phyloP scores from a whole-genome alignment of 1,139 yeast species.

The Geotrichum klebahnii region DNA sequence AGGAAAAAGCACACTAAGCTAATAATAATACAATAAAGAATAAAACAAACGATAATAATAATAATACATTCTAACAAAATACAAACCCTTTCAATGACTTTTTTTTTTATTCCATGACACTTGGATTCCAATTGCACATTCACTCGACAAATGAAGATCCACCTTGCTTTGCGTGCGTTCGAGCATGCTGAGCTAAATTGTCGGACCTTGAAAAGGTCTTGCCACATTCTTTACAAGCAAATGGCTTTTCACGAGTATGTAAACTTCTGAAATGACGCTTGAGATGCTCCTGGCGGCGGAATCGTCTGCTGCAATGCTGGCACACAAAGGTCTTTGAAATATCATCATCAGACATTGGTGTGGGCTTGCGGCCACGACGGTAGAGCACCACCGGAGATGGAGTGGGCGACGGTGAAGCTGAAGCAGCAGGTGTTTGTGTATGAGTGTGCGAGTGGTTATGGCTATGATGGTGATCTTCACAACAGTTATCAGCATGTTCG shows the following conservation, averaged over 20 bases:
- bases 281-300: constrained; percentile 74
- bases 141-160: too few relatives aligned
- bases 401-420: neutral
- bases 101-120: too few relatives aligned
- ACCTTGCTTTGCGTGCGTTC: constrained; percentile 50
- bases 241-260: constrained; percentile 68
- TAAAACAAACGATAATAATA: too few relatives aligned
- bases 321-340: constrained; percentile 35
- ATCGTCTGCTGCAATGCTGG: constrained; percentile 40
- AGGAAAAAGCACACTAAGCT: too few relatives aligned
- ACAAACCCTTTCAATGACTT: too few relatives aligned
- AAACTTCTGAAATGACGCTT: constrained; percentile 72
- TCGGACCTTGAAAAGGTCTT: constrained; percentile 74
- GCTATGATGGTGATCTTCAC: neutral
- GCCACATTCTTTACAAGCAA: constrained; percentile 62
- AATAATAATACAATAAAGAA: too few relatives aligned
- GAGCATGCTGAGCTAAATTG: constrained; percentile 69
- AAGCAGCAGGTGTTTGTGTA: too few relatives aligned
- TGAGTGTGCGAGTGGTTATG: neutral
- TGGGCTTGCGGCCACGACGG: constrained; percentile 37
- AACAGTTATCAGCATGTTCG: too few relatives aligned
- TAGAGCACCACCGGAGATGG: constrained; percentile 6
- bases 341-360: constrained; percentile 27
- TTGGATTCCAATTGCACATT: too few relatives aligned
- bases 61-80: too few relatives aligned